Evolutionary conservation across 192 early-diverging fungal species (phyloP).

Genomic region (Cladochytrium replicatum): DNA sequence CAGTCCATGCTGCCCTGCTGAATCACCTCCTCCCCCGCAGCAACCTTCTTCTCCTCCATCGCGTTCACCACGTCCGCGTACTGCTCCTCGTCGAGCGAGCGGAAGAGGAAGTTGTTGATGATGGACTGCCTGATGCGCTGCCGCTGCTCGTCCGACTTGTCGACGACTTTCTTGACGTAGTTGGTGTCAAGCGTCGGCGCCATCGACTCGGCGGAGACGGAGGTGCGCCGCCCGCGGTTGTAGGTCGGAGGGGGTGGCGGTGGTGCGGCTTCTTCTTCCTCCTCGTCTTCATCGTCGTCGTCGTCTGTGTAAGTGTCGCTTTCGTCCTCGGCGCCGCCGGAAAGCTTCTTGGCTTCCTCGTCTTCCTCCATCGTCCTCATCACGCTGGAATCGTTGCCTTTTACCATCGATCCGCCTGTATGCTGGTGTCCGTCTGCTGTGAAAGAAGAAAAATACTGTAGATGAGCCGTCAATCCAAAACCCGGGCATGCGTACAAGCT

Average conservation of each 20-base stretch:
- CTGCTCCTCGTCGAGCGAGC: slow-evolving; percentile 90
- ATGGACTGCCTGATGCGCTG: slow-evolving; percentile 73
- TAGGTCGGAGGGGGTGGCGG: slow-evolving; percentile 55
- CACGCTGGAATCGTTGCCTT: no score
- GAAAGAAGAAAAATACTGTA: no score
- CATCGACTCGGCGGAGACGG: slow-evolving; percentile 95
- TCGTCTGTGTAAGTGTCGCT: slow-evolving; percentile 41
- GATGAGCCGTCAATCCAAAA: no score
- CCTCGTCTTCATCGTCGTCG: slow-evolving; percentile 42
- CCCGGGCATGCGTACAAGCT: background rate
- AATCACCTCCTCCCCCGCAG: slow-evolving; percentile 64
- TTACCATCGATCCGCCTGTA: no score
- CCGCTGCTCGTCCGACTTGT: slow-evolving; percentile 79
- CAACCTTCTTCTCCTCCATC: slow-evolving; percentile 83
- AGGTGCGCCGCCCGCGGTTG: slow-evolving; percentile 84
- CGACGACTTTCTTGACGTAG: slow-evolving; percentile 76
- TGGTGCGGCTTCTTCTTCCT: slow-evolving; percentile 51
- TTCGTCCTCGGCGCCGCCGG: slow-evolving; percentile 26
- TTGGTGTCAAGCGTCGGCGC: slow-evolving; percentile 67
- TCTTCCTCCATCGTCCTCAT: slow-evolving; percentile 1
- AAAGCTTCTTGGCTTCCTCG: slow-evolving; percentile 5
- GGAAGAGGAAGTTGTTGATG: slow-evolving; percentile 86
- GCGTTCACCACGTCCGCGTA: slow-evolving; percentile 89
- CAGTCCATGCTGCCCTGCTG: slow-evolving; percentile 83
- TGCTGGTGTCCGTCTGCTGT: no score